A percentile compares a stretch with the other conserved stretches of the same genome.
Conservation (phyloP, 2,329 filamentous ascomycete species). For the Penicillium verrucosum region DNA sequence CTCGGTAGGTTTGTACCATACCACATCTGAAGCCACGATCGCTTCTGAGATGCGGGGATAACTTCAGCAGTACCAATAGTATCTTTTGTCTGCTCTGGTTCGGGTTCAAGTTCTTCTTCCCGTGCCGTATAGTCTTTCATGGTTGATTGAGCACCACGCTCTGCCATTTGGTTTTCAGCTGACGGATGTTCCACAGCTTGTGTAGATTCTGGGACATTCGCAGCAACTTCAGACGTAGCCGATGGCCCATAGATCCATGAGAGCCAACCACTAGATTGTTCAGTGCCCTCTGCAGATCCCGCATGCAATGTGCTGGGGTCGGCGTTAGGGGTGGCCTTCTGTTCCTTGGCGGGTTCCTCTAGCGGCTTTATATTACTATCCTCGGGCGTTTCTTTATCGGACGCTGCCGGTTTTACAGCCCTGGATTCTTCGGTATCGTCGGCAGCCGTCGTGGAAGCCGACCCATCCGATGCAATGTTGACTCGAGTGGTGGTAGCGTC, state of each 20-base stretch:
- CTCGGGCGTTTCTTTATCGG: constrained; percentile 19
- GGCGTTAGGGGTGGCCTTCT: constrained; percentile 13
- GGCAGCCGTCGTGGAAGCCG: constrained; percentile 30
- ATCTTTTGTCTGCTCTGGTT: not conserved
- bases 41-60: constrained; percentile 30
- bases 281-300: constrained; percentile 12
- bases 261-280: constrained; percentile 34
- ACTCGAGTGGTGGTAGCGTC: constrained; percentile 45
- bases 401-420: constrained; percentile 9
- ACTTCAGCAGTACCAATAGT: constrained; percentile 7
- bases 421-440: constrained; percentile 18
- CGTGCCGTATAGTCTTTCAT: constrained; percentile 10
- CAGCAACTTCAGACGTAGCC: constrained; percentile 9
- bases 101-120: constrained; percentile 14
- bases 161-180: constrained; percentile 8
- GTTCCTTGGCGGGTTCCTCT: constrained; percentile 18
- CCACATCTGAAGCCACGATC: constrained; percentile 48
- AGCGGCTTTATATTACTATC: constrained; percentile 11
- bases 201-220: constrained; percentile 10
- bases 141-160: constrained; percentile 8
- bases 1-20: constrained; percentile 28
- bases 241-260: constrained; percentile 37
- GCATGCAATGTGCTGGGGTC: constrained; percentile 16
- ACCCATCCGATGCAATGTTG: constrained; percentile 45
- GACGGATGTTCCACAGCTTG: constrained; percentile 13